Conservation (phyloP, 2,329 filamentous ascomycete species). For the Colletotrichum costaricense region DNA sequence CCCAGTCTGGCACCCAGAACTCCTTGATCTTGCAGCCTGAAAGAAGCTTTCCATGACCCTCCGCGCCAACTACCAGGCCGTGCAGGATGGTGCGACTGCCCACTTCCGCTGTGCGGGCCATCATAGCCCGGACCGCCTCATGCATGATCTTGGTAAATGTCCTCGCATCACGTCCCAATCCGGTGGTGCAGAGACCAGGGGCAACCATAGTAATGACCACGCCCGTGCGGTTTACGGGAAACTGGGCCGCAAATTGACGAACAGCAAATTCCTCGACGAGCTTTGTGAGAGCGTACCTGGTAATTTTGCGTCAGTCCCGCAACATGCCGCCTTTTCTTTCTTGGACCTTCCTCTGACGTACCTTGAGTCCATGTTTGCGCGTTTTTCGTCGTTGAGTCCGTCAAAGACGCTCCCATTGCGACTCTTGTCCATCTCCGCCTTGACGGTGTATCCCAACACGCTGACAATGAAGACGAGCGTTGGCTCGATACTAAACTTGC, state of each 20-base stretch:
- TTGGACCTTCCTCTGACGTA: neutral
- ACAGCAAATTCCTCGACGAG: slow-evolving; percentile 41
- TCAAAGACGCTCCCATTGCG: slow-evolving; percentile 40
- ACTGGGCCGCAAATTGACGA: slow-evolving; percentile 41
- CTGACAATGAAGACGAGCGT: slow-evolving; percentile 41
- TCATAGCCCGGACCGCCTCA: neutral
- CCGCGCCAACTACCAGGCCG: slow-evolving; percentile 38
- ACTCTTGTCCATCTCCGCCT: slow-evolving; percentile 36
- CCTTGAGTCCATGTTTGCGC: slow-evolving; percentile 21
- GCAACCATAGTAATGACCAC: slow-evolving; percentile 46
- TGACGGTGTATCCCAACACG: slow-evolving; percentile 28
- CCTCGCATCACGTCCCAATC: slow-evolving; percentile 29
- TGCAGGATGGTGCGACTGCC: slow-evolving; percentile 44
- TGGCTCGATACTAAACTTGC: slow-evolving; percentile 26
- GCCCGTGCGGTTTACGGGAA: slow-evolving; percentile 41
- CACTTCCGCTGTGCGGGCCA: slow-evolving; percentile 41
- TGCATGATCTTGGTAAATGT: slow-evolving; percentile 4
- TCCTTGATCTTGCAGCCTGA: slow-evolving; percentile 42
- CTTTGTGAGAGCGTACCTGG: slow-evolving; percentile 44
- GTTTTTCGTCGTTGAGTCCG: slow-evolving; percentile 42
- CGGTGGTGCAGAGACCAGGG: slow-evolving; percentile 46
- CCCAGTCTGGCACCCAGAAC: slow-evolving; percentile 35
- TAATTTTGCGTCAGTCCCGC: no score
- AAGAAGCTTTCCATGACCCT: slow-evolving; percentile 43
- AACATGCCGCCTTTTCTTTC: neutral